Evolutionary conservation across 139 green algal genomes (phyloP).

Genomic region (Micractinium conductrix): DNA sequence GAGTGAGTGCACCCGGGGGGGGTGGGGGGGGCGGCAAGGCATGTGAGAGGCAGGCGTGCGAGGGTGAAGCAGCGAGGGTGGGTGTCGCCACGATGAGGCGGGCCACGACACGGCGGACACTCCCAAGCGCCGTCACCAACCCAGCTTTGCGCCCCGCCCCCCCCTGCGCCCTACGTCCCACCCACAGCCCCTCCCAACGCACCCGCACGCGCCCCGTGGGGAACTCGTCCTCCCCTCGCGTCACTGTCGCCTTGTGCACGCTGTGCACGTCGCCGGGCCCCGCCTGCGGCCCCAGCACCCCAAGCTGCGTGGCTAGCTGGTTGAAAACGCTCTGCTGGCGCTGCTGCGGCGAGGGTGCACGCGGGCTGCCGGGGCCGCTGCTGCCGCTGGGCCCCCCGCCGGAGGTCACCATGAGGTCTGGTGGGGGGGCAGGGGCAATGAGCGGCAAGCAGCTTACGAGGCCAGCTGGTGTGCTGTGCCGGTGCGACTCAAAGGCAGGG

Average conservation of each 20-base stretch:
- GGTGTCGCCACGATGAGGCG: no score
- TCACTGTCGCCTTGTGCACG: slow-evolving; percentile 62
- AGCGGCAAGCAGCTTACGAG: not conserved
- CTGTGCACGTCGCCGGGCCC: slow-evolving; percentile 15
- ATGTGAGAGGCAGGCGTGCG: not conserved
- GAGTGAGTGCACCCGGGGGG: not conserved
- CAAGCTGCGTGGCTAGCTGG: slow-evolving; percentile 33
- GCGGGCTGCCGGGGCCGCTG: slow-evolving; percentile 8
- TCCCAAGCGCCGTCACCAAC: no score
- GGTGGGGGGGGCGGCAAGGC: no score
- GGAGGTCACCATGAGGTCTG: slow-evolving; percentile 34
- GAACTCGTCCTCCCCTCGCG: slow-evolving; percentile 80
- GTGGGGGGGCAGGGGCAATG: not conserved
- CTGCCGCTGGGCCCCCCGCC: not conserved
- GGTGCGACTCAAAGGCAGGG: not conserved
- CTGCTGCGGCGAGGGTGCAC: not conserved
- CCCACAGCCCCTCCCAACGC: not conserved
- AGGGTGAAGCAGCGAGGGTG: no score
- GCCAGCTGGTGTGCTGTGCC: no score
- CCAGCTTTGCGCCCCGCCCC: no score
- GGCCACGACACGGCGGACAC: no score
- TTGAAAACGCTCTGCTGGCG: slow-evolving; percentile 39
- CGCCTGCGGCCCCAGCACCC: slow-evolving; percentile 22
- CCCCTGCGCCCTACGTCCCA: not conserved
- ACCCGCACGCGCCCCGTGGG: slow-evolving; percentile 43